A percentile compares a stretch with the other conserved stretches of the same genome.
These are phyloP conservation scores for Gillenia trifoliata DNA, from an alignment of 306 rosid species.

Conservation along the genomic window DNA sequence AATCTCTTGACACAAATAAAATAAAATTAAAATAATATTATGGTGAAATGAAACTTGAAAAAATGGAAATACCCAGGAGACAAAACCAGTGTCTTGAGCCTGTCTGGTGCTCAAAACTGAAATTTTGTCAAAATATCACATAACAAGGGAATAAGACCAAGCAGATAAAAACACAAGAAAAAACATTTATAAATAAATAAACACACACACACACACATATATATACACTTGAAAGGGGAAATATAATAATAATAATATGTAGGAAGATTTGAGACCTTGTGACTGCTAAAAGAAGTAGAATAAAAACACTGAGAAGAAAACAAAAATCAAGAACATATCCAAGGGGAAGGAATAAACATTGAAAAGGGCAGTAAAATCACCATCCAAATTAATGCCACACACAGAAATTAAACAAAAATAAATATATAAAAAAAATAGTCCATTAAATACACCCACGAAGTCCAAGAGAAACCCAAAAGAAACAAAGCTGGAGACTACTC, in stretches of 20 bases:
- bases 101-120: slow-evolving; percentile 46
- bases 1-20: slow-evolving; percentile 10
- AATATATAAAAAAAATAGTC: not conserved
- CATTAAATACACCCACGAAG: slow-evolving; percentile 25
- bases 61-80: slow-evolving; percentile 57
- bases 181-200: slow-evolving; percentile 1
- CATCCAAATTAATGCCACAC: slow-evolving; percentile 32
- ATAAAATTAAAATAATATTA: not conserved
- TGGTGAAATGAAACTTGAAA: slow-evolving; percentile 23
- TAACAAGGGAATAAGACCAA: slow-evolving; percentile 38
- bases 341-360: slow-evolving; percentile 68
- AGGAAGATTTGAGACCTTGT: slow-evolving; percentile 25
- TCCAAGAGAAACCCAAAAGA: slow-evolving; percentile 11
- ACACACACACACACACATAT: too few species aligned
- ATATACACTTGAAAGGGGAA: slow-evolving; percentile 1
- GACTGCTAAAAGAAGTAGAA: slow-evolving; percentile 26
- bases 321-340: slow-evolving; percentile 70
- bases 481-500: slow-evolving; percentile 18
- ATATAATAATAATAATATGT: slow-evolving; percentile 3
- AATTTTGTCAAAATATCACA: slow-evolving; percentile 23
- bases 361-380: slow-evolving; percentile 68
- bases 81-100: slow-evolving; percentile 42
- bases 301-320: slow-evolving; percentile 51
- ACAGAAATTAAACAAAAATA: not conserved
- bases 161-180: slow-evolving; percentile 36